Evolutionary conservation across 345 rosid genomes (phyloP), one percentile per base, ranked within the genome.

Genomic region (Eucalyptus sp.): DNA sequence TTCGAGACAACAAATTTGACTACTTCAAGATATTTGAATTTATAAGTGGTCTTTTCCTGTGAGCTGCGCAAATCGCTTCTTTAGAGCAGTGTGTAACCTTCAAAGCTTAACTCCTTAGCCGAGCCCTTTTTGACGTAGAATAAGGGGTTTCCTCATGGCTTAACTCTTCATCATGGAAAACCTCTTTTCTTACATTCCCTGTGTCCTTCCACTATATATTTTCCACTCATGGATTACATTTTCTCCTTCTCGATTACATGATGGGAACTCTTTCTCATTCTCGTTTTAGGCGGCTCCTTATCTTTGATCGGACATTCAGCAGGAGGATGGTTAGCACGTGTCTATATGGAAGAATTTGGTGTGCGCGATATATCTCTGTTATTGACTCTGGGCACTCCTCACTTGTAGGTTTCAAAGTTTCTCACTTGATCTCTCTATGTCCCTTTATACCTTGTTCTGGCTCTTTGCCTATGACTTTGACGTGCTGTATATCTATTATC

Each of bases 321-420:
- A 11, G 99, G 99, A 90, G 99, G 99, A 87, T 96, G 99, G 99
- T 98, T 97, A 87, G 99, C 99, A 43, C 95, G 99, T 27, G 95
- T 96, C 58, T 97, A 96, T 93, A 91, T 96, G 96, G 96, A 96
- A 92, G 98, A 97, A 93, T 96, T 93, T 22, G 95, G 97, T 91
- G 56, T 85, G 41, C 91, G 95, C 50, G 93, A 96, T 86, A 90
- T 97, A 90, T 93, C 96, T 49, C 91, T 97, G 95, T 86, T 96
- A 87, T 90, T 97, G 92, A 97, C 99, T 80, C 97, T 97, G 85
- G 99, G 99, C 92, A 97, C 99, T 91, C 99, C 98, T 90, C 99
- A 97, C 95, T 91, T 89, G 99, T 97, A 96, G 92, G 99, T 96
- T 88, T 8, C 43, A 58, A 85, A 86, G 85, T 14, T 80, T 44